A percentile compares a stretch with the other conserved stretches of the same genome.
These are phyloP conservation scores for Helotiales sp. DNA, from an alignment of 2,329 filamentous ascomycete species.

Conservation along the genomic window DNA sequence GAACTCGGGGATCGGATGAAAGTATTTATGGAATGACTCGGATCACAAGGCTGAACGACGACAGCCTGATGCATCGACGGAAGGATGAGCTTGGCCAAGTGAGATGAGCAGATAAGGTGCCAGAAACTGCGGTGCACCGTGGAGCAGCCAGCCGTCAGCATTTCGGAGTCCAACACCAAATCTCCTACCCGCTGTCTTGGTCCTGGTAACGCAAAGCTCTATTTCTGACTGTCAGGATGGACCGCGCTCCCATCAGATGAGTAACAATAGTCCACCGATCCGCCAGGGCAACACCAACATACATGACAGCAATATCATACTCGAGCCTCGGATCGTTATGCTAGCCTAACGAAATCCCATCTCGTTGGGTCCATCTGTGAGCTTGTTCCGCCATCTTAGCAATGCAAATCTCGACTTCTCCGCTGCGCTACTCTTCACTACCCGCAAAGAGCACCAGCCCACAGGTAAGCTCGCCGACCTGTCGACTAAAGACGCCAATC, in stretches of 20 bases:
- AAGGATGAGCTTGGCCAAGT: neutral
- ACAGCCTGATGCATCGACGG: neutral
- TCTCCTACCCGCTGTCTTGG: constrained; percentile 7
- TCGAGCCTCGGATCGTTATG: too few relatives aligned
- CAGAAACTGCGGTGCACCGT: neutral
- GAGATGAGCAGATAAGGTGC: neutral
- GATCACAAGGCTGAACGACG: neutral
- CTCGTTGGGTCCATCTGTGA: too few relatives aligned
- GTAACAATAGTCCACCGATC: neutral
- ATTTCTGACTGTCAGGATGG: neutral
- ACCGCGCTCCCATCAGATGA: neutral
- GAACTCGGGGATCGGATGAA: neutral
- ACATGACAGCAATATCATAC: too few relatives aligned
- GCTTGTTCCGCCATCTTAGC: too few relatives aligned
- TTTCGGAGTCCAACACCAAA: neutral
- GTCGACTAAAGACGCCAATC: constrained; percentile 10
- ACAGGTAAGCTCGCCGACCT: constrained; percentile 8
- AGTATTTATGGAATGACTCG: constrained; percentile 2
- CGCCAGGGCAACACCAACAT: constrained; percentile 1
- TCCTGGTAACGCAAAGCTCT: constrained; percentile 3
- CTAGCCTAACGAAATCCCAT: too few relatives aligned
- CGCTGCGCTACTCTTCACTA: neutral
- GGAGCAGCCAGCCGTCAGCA: neutral
- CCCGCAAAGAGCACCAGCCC: neutral
- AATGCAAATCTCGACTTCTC: neutral